A percentile compares a stretch with the other conserved stretches of the same genome.
Evolutionary conservation across 2,329 filamentous ascomycete genomes (phyloP).

Genomic region (Emergomyces pasteurianus): DNA sequence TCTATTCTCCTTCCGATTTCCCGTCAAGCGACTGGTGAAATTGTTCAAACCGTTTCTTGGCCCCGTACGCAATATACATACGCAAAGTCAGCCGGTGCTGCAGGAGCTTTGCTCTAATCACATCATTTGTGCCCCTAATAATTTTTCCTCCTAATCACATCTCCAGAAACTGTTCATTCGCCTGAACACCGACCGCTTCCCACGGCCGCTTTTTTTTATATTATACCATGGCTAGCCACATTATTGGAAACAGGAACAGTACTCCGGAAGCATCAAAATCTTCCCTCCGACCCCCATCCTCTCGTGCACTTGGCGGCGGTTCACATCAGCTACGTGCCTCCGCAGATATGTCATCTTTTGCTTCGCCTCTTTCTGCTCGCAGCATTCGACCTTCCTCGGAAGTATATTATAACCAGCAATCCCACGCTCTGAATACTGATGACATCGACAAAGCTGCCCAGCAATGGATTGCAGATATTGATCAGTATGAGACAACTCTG

Average conservation of each 20-base stretch:
- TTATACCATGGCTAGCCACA: constrained; percentile 47
- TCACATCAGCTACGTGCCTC: constrained; percentile 85
- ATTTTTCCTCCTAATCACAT: constrained; percentile 1
- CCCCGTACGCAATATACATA: constrained; percentile 9
- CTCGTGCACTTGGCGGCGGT: constrained; percentile 62
- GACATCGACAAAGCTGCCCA: constrained; percentile 86
- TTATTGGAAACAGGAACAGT: constrained; percentile 83
- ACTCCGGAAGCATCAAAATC: constrained; percentile 82
- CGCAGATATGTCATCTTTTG: constrained; percentile 85
- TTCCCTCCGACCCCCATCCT: constrained; percentile 70
- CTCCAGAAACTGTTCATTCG: not conserved
- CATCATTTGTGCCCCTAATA: constrained; percentile 21
- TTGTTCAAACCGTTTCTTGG: constrained; percentile 9
- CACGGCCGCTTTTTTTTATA: not conserved
- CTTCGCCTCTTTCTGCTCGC: constrained; percentile 57
- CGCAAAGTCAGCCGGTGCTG: constrained; percentile 62
- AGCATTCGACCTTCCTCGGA: constrained; percentile 87
- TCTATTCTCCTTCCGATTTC: not conserved
- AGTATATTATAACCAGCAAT: constrained; percentile 71
- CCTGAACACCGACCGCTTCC: not conserved
- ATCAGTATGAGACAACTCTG: constrained; percentile 96
- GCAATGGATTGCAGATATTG: constrained; percentile 98
- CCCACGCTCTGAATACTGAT: constrained; percentile 58
- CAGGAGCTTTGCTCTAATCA: constrained; percentile 49
- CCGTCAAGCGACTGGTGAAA: constrained; percentile 3